Conservation (phyloP, 345 rosid species). For the Corchorus olitorius region DNA sequence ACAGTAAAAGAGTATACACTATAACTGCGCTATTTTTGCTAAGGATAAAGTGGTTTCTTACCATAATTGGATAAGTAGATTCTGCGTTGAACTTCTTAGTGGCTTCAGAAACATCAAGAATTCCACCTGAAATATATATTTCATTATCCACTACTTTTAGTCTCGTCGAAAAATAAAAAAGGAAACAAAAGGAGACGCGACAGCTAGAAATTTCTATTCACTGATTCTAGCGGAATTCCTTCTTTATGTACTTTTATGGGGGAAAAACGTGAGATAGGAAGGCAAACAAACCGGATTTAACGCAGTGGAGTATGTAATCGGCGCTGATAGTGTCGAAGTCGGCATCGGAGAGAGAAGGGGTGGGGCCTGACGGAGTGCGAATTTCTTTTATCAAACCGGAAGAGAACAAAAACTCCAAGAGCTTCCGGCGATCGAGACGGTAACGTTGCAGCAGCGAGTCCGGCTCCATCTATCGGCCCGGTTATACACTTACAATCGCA, state of each 20-base stretch:
- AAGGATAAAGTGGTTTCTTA: conserved; percentile 26
- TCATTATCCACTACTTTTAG: background rate
- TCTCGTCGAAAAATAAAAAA: background rate
- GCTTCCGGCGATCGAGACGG: conserved; percentile 92
- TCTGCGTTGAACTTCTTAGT: conserved; percentile 51
- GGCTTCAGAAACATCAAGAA: conserved; percentile 67
- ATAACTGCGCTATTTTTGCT: background rate
- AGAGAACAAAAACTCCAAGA: conserved; percentile 67
- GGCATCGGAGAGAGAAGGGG: conserved; percentile 45
- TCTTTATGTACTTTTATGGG: background rate
- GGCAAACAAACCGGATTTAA: conserved; percentile 58
- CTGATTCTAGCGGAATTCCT: background rate
- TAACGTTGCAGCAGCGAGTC: conserved; percentile 54
- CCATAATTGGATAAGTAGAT: conserved; percentile 65
- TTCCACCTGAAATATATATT: conserved; percentile 58
- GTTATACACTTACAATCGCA: background rate
- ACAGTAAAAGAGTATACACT: background rate
- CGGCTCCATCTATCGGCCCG: conserved; percentile 31
- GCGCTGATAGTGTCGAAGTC: conserved; percentile 77
- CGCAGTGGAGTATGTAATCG: conserved; percentile 66
- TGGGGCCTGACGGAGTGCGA: conserved; percentile 53
- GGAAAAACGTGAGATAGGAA: conserved; percentile 19
- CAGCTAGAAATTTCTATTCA: conserved; percentile 6
- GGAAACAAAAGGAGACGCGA: background rate
- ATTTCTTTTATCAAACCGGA: conserved; percentile 61